phyloP scores from a whole-genome alignment of 106 monocot species.

The Dendrobium chrysotoxum region DNA sequence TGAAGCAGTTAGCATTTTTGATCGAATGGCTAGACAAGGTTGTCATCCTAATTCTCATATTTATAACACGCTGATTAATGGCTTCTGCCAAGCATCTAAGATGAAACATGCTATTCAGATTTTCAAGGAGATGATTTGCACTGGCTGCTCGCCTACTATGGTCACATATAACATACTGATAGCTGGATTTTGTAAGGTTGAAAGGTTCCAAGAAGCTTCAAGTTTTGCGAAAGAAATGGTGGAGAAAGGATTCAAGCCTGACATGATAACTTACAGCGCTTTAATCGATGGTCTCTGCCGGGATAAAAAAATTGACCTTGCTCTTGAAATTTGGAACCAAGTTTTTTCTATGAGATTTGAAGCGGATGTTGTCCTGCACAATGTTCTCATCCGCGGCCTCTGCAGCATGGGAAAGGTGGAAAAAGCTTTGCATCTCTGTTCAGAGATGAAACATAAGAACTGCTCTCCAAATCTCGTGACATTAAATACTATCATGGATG shows the following conservation, averaged over 20 bases:
- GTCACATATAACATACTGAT: conserved; percentile 87
- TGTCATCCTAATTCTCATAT: conserved; percentile 50
- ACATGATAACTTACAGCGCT: conserved; percentile 63
- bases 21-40: conserved; percentile 45
- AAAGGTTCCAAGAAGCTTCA: conserved; percentile 62
- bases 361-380: conserved; percentile 56
- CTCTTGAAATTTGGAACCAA: conserved; percentile 59
- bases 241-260: conserved; percentile 69
- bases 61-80: conserved; percentile 72
- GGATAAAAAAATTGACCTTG: conserved; percentile 65
- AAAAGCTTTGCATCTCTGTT: conserved; percentile 46
- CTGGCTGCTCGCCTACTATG: conserved; percentile 45
- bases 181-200: conserved; percentile 60
- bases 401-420: conserved; percentile 54
- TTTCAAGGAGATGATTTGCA: conserved; percentile 19
- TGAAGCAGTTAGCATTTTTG: conserved; percentile 52
- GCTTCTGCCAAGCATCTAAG: conserved; percentile 38
- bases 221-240: conserved; percentile 73
- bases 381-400: conserved; percentile 83
- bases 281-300: conserved; percentile 76
- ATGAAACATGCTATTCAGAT: neutral
- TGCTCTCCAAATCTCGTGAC: conserved; percentile 66
- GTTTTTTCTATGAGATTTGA: conserved; percentile 36
- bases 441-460: conserved; percentile 48
- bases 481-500: conserved; percentile 80